phyloP scores from a whole-genome alignment of 768 basidiomycete species.

The Agaricus bisporus region DNA sequence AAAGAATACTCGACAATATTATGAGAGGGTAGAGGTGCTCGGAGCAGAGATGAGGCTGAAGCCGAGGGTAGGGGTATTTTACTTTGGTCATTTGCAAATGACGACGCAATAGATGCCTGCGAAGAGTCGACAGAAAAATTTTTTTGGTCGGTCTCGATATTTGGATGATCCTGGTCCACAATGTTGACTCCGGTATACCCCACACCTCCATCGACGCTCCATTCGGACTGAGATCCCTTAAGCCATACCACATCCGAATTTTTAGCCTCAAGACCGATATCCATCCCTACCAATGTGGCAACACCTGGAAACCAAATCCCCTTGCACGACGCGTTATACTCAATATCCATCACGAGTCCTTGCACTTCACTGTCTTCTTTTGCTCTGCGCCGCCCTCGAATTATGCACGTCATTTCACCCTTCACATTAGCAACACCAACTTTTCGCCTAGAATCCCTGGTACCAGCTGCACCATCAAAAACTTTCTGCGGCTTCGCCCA shows the following conservation, averaged over 20 bases:
- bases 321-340: constrained; percentile 69
- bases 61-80: constrained; percentile 33
- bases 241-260: constrained; percentile 69
- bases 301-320: constrained; percentile 82
- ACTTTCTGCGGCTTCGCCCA: constrained; percentile 66
- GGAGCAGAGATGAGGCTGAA: constrained; percentile 58
- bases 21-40: constrained; percentile 65
- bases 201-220: constrained; percentile 56
- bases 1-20: constrained; percentile 71
- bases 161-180: constrained; percentile 31
- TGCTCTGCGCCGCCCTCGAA: constrained; percentile 45
- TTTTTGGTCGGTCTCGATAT: constrained; percentile 27
- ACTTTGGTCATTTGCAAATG: constrained; percentile 18
- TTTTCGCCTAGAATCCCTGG: constrained; percentile 49
- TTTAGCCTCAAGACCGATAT: constrained; percentile 62
- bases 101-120: constrained; percentile 16
- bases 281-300: constrained; percentile 75
- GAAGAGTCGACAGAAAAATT: constrained; percentile 45
- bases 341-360: constrained; percentile 58
- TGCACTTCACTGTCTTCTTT: constrained; percentile 30
- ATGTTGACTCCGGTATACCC: constrained; percentile 73
- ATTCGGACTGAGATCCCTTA: constrained; percentile 39
- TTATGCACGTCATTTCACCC: constrained; percentile 57
- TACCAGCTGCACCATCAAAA: constrained; percentile 34
- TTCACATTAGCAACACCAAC: constrained; percentile 66